A percentile compares a stretch with the other conserved stretches of the same genome.
phyloP scores from a whole-genome alignment of 371 early-diverging fungal species.

The Haplosporangium sp. region DNA sequence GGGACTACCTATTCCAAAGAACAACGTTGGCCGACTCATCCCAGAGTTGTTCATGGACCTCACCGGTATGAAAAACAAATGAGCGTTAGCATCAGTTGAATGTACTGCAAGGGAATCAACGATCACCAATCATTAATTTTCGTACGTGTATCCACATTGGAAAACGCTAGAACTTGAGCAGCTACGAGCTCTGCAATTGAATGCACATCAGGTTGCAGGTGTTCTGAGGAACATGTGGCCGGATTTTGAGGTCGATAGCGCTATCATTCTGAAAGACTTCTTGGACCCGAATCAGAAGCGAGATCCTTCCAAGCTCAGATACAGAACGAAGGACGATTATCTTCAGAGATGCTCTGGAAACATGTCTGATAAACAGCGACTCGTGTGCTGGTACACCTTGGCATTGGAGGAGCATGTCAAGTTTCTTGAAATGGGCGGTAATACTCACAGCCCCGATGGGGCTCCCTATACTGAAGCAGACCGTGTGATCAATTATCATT shows the following conservation, averaged over 20 bases:
- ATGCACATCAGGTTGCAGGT: slow-evolving; percentile 71
- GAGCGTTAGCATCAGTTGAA: no score
- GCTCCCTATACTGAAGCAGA: not conserved
- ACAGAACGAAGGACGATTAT: not conserved
- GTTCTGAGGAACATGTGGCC: slow-evolving; percentile 59
- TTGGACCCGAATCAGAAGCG: slow-evolving; percentile 4
- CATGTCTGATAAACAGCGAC: slow-evolving; percentile 20
- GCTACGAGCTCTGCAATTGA: slow-evolving; percentile 67
- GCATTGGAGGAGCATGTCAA: slow-evolving; percentile 37
- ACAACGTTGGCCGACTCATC: slow-evolving; percentile 87
- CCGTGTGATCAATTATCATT: not conserved
- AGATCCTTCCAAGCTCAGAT: not conserved
- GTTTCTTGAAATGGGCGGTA: slow-evolving; percentile 20
- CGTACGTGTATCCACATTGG: not conserved
- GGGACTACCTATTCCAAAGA: slow-evolving; percentile 91
- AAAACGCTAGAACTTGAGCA: slow-evolving; percentile 22
- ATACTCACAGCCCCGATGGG: not conserved
- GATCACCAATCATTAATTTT: not conserved
- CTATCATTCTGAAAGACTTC: slow-evolving; percentile 11
- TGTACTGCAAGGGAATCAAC: no score
- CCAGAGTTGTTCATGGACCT: slow-evolving; percentile 66
- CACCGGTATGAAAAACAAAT: slow-evolving; percentile 14
- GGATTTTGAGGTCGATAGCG: slow-evolving; percentile 32
- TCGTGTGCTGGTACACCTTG: slow-evolving; percentile 33
- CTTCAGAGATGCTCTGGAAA: not conserved